Conservation (phyloP, 345 rosid genomes). For the Lepidium didymum region DNA sequence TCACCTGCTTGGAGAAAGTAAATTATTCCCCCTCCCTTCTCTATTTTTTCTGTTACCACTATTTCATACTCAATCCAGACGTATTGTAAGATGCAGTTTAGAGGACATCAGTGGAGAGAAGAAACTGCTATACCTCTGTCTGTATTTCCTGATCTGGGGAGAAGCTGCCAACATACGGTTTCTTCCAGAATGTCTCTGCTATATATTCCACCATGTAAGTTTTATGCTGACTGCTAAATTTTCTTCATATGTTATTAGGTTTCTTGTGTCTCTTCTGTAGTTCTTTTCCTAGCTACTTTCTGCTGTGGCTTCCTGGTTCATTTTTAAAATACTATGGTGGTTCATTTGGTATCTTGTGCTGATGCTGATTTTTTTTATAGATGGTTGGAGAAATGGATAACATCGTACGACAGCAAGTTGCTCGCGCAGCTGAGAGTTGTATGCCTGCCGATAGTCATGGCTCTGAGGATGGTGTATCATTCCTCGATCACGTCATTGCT, state of each 20-base stretch:
- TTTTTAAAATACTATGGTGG: not conserved
- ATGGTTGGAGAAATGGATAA: slow-evolving; percentile 97
- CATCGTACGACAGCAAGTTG: slow-evolving; percentile 59
- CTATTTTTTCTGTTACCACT: slow-evolving; percentile 15
- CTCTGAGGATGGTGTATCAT: slow-evolving; percentile 55
- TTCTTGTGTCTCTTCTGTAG: not conserved
- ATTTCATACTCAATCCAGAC: slow-evolving; percentile 5
- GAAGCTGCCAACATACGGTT: slow-evolving; percentile 83
- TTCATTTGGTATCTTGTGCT: not conserved
- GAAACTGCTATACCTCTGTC: slow-evolving; percentile 65
- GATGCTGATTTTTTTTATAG: slow-evolving; percentile 32
- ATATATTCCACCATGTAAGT: slow-evolving; percentile 94
- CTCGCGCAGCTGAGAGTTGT: slow-evolving; percentile 82
- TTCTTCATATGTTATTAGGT: not conserved
- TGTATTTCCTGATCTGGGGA: slow-evolving; percentile 93
- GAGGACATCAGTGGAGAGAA: slow-evolving; percentile 75
- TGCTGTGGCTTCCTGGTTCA: not conserved
- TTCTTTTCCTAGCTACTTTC: not conserved
- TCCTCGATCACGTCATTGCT: slow-evolving; percentile 71
- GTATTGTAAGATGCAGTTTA: slow-evolving; percentile 45
- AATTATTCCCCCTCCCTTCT: slow-evolving; percentile 8
- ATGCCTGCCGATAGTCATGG: slow-evolving; percentile 52
- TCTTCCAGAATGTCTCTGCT: slow-evolving; percentile 92
- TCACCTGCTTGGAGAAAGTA: slow-evolving; percentile 94
- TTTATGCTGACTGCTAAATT: not conserved